phyloP scores from a whole-genome alignment of 2,329 filamentous ascomycete species.

The Penicillium sp. region DNA sequence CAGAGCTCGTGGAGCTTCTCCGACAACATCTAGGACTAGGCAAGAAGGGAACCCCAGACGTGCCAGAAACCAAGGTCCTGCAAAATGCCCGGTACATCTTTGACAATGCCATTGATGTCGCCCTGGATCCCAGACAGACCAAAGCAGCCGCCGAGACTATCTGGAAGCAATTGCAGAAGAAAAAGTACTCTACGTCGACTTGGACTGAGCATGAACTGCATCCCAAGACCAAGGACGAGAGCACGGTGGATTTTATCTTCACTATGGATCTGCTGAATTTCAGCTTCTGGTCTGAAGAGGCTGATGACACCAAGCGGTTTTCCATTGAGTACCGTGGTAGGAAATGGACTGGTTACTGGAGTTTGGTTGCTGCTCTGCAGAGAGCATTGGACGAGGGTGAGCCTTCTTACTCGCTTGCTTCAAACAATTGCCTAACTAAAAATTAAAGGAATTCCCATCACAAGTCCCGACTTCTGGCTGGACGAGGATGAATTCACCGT shows the following conservation, averaged over 20 bases:
- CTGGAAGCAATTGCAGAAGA: conserved; percentile 75
- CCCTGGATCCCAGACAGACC: conserved; percentile 75
- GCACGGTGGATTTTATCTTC: conserved; percentile 87
- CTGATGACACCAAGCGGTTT: conserved; percentile 66
- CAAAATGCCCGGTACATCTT: conserved; percentile 80
- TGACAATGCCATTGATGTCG: conserved; percentile 89
- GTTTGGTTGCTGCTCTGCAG: conserved; percentile 80
- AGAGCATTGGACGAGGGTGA: conserved; percentile 82
- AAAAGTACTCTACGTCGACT: conserved; percentile 74
- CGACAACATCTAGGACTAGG: conserved; percentile 68
- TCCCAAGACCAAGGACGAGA: conserved; percentile 74
- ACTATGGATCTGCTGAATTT: conserved; percentile 97
- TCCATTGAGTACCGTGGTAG: conserved; percentile 75
- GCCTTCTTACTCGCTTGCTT: conserved; percentile 16
- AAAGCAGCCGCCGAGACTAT: conserved; percentile 79
- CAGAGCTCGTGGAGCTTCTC: conserved; percentile 79
- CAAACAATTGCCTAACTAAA: neutral
- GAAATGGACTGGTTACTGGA: conserved; percentile 93
- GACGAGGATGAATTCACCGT: conserved; percentile 72
- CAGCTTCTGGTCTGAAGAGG: conserved; percentile 82
- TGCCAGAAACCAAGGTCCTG: conserved; percentile 73
- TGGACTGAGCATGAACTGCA: conserved; percentile 91
- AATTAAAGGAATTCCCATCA: conserved; percentile 72
- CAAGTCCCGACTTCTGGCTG: conserved; percentile 81
- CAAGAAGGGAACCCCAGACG: conserved; percentile 49